phyloP scores from a whole-genome alignment of 148 eudicot genomes.

The Suaeda aralocaspica region DNA sequence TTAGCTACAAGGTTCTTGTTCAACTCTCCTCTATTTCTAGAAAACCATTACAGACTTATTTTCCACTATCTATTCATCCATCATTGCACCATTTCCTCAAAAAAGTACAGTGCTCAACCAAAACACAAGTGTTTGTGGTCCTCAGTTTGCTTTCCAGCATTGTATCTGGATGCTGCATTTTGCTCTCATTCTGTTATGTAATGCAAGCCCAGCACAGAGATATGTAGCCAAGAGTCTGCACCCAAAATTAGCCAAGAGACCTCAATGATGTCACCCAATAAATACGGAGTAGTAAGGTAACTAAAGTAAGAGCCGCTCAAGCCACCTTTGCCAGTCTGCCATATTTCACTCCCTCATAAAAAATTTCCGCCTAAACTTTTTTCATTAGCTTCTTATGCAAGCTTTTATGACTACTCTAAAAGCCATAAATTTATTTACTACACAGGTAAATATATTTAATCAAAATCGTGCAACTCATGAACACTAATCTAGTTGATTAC shows the following conservation, averaged over 20 bases:
- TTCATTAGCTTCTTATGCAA: too few species aligned
- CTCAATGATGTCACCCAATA: neutral
- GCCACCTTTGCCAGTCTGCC: too few species aligned
- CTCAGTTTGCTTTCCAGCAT: neutral
- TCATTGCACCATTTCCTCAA: neutral
- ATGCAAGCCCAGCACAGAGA: neutral
- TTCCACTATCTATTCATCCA: neutral
- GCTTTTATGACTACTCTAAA: too few species aligned
- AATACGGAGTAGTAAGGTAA: too few species aligned
- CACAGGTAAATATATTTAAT: too few species aligned
- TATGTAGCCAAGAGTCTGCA: too few species aligned
- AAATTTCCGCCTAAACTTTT: too few species aligned
- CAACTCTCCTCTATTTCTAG: neutral
- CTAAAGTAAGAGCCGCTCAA: too few species aligned
- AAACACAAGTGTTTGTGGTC: neutral
- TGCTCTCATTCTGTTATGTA: neutral
- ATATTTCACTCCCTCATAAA: too few species aligned
- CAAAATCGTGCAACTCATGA: too few species aligned
- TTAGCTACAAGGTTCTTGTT: neutral
- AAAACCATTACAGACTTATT: neutral
- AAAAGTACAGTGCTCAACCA: neutral
- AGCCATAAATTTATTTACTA: too few species aligned
- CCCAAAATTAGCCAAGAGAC: neutral
- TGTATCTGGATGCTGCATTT: neutral
- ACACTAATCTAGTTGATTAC: too few species aligned